Base-by-base conservation (phyloP, 2,329 filamentous ascomycete genomes). In the Cercospora brassicicola region DNA sequence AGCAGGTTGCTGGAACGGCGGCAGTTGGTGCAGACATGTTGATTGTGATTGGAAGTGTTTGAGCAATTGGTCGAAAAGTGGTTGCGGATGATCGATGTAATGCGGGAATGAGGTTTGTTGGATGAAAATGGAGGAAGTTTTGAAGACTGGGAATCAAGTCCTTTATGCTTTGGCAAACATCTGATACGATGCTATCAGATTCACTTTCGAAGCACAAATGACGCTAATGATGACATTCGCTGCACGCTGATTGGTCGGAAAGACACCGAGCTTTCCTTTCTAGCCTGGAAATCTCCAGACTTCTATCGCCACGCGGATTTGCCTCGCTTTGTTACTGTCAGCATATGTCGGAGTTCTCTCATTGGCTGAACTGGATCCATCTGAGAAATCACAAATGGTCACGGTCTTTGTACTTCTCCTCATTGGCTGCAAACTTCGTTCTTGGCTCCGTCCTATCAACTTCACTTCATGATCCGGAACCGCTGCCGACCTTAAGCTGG, bases 1-100 rank as follows among this genome's bases (percentile, higher is more conserved):
- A 89, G 86, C 87, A 89, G 74, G 84, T 86, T 56, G 78, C 75
- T 65, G 84, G 85, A 73, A 84, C 78, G 66, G 82, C 78, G 64
- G 77, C 69, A 62, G 74, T 76, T 36, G 78, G 73, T 57, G 74
- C 73, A 73, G 80, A 78, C 82, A 84, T 83, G 57, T 60, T 66
- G 55, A 20, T 20, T 57, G 13, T 30, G 3, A 30, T 57, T 13
- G 28, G 11, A 45, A 39, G 28, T 66, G 23, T 18, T 61, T 26
- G 31, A 20, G 48, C 33, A 33, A 30, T 23, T 30, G 48, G 18
- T 10, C 31, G 45, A 18, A 36, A 39, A 26, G 48, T 64, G 51
- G 18, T 57, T 31, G 26, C 15, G 10, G 15, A 2, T 55, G 13
- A 23, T 51, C 20, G 11, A 26, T 2, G 10, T 53, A 15, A 13